A percentile compares a stretch with the other conserved stretches of the same genome.
phyloP scores from a whole-genome alignment of 371 early-diverging fungal genomes.

The Mortierella polycephala region DNA sequence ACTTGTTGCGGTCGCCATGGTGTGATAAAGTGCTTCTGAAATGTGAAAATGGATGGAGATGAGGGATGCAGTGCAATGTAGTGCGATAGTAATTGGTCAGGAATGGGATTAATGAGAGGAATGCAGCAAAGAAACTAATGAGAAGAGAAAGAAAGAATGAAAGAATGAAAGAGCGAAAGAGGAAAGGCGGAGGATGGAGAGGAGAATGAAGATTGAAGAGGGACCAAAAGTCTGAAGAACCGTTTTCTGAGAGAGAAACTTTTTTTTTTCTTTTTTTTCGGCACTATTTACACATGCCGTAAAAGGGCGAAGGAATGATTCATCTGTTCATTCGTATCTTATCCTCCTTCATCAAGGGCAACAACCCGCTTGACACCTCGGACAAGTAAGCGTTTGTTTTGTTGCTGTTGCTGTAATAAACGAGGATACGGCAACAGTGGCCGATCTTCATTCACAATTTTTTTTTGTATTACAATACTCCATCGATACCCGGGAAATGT shows the following conservation, averaged over 20 bases:
- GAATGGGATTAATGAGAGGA: neutral
- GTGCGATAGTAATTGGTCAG: neutral
- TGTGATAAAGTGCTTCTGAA: neutral
- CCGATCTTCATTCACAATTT: neutral
- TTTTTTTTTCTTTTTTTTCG: too few relatives aligned
- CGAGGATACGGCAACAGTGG: too few relatives aligned
- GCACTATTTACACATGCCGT: too few relatives aligned
- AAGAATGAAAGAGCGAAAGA: neutral
- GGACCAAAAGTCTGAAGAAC: neutral
- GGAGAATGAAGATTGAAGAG: neutral
- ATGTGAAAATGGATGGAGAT: neutral
- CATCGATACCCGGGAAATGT: neutral
- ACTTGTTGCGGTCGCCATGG: conserved; percentile 19
- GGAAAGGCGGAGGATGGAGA: neutral
- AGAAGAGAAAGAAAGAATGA: neutral
- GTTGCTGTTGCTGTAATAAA: too few relatives aligned
- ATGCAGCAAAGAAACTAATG: neutral
- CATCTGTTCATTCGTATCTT: too few relatives aligned
- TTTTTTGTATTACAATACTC: neutral
- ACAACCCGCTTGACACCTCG: too few relatives aligned
- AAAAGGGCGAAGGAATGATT: too few relatives aligned
- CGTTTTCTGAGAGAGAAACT: too few relatives aligned
- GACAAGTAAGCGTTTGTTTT: too few relatives aligned
- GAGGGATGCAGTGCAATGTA: neutral
- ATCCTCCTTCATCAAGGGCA: too few relatives aligned